Conservation (phyloP, 164 flowering plant species). For the Chimonanthus salicifolius region DNA sequence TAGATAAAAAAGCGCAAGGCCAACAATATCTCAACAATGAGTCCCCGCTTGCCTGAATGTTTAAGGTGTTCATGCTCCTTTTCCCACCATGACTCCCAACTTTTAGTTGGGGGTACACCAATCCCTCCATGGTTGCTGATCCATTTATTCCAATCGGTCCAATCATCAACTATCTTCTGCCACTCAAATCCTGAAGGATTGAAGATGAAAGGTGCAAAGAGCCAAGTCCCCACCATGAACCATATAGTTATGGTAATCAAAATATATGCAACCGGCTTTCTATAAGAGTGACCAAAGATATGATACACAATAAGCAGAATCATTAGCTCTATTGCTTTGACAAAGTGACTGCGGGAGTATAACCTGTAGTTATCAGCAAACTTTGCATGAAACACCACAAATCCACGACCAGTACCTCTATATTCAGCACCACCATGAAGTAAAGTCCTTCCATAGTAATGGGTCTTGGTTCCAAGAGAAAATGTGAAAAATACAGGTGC, state of each 20-base stretch:
- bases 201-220: constrained; percentile 95
- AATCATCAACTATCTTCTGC: constrained; percentile 98
- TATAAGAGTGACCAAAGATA: constrained; percentile 64
- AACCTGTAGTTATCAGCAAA: constrained; percentile 94
- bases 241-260: constrained; percentile 87
- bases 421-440: constrained; percentile 98
- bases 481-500: constrained; percentile 98
- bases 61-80: constrained; percentile 93
- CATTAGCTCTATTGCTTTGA: constrained; percentile 90
- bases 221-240: constrained; percentile 99
- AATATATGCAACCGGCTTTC: constrained; percentile 63
- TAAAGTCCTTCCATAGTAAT: constrained; percentile 89
- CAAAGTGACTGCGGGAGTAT: constrained; percentile 95
- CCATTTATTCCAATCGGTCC: constrained; percentile 99
- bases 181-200: constrained; percentile 99
- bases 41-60: constrained; percentile 79
- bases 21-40: constrained; percentile 61
- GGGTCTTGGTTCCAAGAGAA: constrained; percentile 95
- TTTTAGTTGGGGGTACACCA: constrained; percentile 84
- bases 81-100: constrained; percentile 99
- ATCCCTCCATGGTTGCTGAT: constrained; percentile 86
- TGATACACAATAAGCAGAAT: constrained; percentile 80
- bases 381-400: constrained; percentile 95
- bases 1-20: constrained; percentile 81
- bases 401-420: constrained; percentile 90